Percentiles rank a stretch among this genome's conserved stretches.
Evolutionary conservation across 1,139 yeast genomes (phyloP).

Genomic region (Scheffersomyces segobiensis): DNA sequence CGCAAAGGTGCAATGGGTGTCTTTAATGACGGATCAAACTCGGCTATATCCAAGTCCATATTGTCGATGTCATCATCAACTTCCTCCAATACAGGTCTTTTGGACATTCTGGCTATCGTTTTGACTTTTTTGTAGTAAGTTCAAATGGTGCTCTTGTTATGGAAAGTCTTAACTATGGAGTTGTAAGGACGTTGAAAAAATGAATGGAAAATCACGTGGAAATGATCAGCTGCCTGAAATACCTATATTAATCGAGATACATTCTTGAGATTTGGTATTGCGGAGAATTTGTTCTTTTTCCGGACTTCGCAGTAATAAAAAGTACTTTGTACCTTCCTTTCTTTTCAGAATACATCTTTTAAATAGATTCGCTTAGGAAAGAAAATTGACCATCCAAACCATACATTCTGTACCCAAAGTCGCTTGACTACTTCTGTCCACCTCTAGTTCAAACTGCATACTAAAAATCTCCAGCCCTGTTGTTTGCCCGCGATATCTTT

Average conservation of each 20-base stretch:
- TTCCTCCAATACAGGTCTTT: slow-evolving; percentile 80
- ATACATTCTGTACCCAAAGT: too few relatives aligned
- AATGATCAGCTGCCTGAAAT: background rate
- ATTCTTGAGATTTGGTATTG: background rate
- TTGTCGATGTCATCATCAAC: slow-evolving; percentile 87
- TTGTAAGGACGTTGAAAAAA: slow-evolving; percentile 1
- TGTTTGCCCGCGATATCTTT: background rate
- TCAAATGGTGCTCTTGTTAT: background rate
- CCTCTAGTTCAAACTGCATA: background rate
- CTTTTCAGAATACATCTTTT: background rate
- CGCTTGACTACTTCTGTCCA: background rate
- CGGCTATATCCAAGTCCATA: slow-evolving; percentile 90
- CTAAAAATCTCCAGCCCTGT: background rate
- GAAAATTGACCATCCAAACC: background rate
- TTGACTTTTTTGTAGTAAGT: background rate
- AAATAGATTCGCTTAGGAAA: background rate
- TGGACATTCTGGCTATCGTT: slow-evolving; percentile 30
- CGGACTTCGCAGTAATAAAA: background rate
- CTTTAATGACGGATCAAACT: slow-evolving; percentile 72
- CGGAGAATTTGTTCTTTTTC: background rate
- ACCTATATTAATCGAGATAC: background rate
- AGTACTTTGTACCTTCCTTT: background rate
- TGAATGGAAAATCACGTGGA: background rate
- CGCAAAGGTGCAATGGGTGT: slow-evolving; percentile 72
- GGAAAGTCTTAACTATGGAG: background rate